Evolutionary conservation across 2,329 filamentous ascomycete species (phyloP).

Genomic region (Exutisphaerella laricina): DNA sequence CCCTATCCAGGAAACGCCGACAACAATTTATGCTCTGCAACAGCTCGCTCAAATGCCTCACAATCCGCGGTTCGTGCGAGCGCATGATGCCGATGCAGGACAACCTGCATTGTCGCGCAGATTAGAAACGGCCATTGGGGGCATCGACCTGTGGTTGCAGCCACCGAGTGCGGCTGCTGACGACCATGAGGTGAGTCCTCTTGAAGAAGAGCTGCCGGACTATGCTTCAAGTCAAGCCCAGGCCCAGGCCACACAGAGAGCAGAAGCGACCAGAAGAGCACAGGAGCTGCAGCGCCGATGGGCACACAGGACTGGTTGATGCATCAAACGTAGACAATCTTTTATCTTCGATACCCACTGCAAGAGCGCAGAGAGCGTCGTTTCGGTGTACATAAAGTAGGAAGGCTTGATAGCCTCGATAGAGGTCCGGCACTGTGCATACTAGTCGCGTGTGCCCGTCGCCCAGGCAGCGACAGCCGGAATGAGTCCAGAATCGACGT

Average conservation of each 20-base stretch:
- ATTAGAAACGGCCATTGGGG: slow-evolving; percentile 10
- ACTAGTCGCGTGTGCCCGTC: too few relatives aligned
- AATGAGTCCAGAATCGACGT: too few relatives aligned
- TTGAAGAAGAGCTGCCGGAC: slow-evolving; percentile 39
- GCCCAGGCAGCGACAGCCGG: too few relatives aligned
- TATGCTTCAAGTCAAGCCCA: slow-evolving; percentile 46
- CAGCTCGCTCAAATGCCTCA: slow-evolving; percentile 24
- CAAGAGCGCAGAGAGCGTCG: too few relatives aligned
- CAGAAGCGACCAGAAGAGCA: slow-evolving; percentile 40
- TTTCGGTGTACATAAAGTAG: too few relatives aligned
- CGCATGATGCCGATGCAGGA: neutral
- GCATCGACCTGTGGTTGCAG: slow-evolving; percentile 21
- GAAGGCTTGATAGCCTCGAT: too few relatives aligned
- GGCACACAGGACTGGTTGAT: slow-evolving; percentile 27
- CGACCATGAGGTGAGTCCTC: slow-evolving; percentile 12
- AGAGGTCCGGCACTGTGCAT: too few relatives aligned
- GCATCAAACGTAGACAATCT: too few relatives aligned
- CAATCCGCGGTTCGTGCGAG: neutral
- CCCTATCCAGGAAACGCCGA: slow-evolving; percentile 24
- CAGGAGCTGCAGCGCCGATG: slow-evolving; percentile 43
- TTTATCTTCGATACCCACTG: too few relatives aligned
- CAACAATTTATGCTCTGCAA: slow-evolving; percentile 23
- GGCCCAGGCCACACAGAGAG: slow-evolving; percentile 36
- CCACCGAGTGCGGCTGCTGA: slow-evolving; percentile 12
- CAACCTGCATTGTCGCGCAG: neutral